phyloP scores from a whole-genome alignment of 2,329 filamentous ascomycete species.

The Trichoderma breve region DNA sequence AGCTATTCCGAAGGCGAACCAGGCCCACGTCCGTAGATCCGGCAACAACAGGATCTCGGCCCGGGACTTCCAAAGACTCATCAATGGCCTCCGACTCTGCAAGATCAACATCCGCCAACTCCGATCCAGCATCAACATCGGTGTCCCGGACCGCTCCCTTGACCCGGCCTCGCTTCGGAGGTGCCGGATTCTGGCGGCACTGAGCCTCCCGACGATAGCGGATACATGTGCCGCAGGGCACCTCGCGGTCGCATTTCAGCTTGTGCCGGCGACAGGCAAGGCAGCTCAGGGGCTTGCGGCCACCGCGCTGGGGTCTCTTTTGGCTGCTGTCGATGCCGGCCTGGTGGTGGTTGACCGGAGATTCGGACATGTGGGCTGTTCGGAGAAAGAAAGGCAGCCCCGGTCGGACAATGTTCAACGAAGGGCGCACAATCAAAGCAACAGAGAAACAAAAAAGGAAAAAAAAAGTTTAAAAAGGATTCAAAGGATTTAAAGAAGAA shows the following conservation, averaged over 20 bases:
- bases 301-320: conserved; percentile 12
- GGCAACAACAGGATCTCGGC: neutral
- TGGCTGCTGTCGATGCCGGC: neutral
- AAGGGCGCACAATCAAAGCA: neutral
- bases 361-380: conserved; percentile 1
- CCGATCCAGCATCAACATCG: neutral
- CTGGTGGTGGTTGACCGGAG: conserved; percentile 3
- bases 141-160: neutral
- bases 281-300: conserved; percentile 29
- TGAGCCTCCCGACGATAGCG: conserved; percentile 32
- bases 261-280: conserved; percentile 34
- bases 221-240: conserved; percentile 33
- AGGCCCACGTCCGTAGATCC: neutral
- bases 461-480: neutral
- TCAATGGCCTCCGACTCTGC: neutral
- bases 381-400: neutral
- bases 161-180: conserved; percentile 4
- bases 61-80: neutral
- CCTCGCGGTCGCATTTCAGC: conserved; percentile 33
- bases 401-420: neutral
- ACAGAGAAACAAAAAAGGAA: neutral
- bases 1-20: neutral
- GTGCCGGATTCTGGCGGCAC: conserved; percentile 31
- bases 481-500: neutral
- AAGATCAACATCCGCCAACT: neutral